These are phyloP conservation scores for Scheffersomyces insectosa DNA, from an alignment of 1,139 yeast genomes.

Conservation along the genomic window DNA sequence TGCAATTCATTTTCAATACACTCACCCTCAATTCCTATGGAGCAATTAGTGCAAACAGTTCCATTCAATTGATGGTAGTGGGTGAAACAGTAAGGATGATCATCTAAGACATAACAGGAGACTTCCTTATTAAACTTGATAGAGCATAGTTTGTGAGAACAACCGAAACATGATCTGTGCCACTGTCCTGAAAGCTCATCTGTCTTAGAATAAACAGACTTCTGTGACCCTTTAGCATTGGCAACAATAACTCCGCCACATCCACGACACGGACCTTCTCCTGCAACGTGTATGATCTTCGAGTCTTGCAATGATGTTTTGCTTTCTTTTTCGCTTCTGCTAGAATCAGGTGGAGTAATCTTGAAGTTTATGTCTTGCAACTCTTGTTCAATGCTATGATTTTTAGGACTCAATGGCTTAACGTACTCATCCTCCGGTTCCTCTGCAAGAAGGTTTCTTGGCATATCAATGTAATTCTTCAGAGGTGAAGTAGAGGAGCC, in stretches of 20 bases:
- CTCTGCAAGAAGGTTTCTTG: neutral
- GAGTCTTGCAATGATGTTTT: conserved; percentile 30
- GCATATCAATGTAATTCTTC: neutral
- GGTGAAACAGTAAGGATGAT: conserved; percentile 75
- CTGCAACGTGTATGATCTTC: conserved; percentile 47
- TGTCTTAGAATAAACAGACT: conserved; percentile 70
- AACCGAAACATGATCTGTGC: conserved; percentile 85
- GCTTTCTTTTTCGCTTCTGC: conserved; percentile 8
- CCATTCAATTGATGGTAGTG: conserved; percentile 82
- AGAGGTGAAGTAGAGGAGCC: too few relatives aligned
- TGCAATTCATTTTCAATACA: conserved; percentile 76
- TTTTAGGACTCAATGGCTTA: conserved; percentile 35
- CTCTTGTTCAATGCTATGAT: conserved; percentile 32
- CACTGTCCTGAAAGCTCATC: conserved; percentile 89
- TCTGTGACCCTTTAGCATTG: conserved; percentile 46
- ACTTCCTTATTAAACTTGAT: conserved; percentile 56
- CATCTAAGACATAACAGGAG: conserved; percentile 78
- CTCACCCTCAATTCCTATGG: conserved; percentile 81
- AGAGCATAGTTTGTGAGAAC: conserved; percentile 56
- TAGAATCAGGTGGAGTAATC: conserved; percentile 6
- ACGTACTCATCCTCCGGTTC: conserved; percentile 8
- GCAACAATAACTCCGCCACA: conserved; percentile 53
- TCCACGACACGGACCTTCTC: conserved; percentile 71
- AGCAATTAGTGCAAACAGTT: conserved; percentile 72
- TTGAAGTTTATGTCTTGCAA: conserved; percentile 27